Conservation (phyloP, 352 stramenopile genomes). For the Phytophthora europaea region DNA sequence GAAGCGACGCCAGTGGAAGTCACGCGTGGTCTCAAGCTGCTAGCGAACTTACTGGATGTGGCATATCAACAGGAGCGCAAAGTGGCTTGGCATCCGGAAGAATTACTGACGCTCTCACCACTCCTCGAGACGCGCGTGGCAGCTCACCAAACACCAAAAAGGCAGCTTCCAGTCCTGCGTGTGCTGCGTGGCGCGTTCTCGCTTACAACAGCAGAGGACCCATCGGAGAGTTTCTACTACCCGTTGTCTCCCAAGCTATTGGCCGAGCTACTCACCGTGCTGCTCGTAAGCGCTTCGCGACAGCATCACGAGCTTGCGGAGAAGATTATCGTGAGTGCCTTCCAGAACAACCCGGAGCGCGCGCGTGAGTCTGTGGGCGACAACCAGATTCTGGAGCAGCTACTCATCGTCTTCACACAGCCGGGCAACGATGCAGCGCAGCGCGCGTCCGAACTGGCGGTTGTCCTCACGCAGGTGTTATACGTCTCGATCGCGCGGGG, state of each 20-base stretch:
- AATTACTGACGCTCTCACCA: constrained; percentile 36
- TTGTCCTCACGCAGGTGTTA: constrained; percentile 62
- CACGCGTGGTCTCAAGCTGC: constrained; percentile 49
- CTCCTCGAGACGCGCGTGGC: constrained; percentile 42
- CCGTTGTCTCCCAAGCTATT: constrained; percentile 62
- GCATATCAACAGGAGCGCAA: constrained; percentile 29
- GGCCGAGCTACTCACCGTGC: constrained; percentile 66
- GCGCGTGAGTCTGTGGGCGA: constrained; percentile 58
- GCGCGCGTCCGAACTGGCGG: constrained; percentile 32
- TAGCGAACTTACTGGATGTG: constrained; percentile 58
- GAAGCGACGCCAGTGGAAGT: constrained; percentile 22
- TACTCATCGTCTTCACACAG: constrained; percentile 75
- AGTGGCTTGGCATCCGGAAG: constrained; percentile 39
- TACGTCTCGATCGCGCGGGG: constrained; percentile 53
- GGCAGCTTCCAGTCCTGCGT: constrained; percentile 55
- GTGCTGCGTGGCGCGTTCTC: constrained; percentile 53
- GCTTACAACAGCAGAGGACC: constrained; percentile 4
- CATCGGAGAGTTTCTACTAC: constrained; percentile 47
- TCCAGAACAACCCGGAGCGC: constrained; percentile 44
- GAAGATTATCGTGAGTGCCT: constrained; percentile 61
- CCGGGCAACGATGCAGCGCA: constrained; percentile 35
- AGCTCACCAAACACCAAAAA: constrained; percentile 51
- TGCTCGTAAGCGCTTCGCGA: constrained; percentile 61
- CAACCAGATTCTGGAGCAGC: constrained; percentile 73
- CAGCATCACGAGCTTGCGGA: constrained; percentile 54